phyloP scores from a whole-genome alignment of 2,329 filamentous ascomycete species.

The Apiospora arundinis region DNA sequence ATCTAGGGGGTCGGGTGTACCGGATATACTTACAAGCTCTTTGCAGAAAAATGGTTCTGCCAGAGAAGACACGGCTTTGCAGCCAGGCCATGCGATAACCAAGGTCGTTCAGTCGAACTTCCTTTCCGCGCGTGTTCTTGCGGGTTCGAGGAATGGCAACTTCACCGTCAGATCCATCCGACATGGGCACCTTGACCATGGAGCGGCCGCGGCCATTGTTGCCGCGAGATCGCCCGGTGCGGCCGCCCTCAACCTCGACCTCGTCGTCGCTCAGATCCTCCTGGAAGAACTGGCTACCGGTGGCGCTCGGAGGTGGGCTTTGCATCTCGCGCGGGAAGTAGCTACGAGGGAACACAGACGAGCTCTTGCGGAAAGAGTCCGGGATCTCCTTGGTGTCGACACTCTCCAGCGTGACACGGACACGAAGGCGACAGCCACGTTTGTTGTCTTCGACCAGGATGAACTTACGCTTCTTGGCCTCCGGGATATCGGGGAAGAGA shows the following conservation, averaged over 20 bases:
- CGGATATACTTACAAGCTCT: slow-evolving; percentile 78
- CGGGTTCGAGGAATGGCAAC: slow-evolving; percentile 78
- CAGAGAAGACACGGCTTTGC: slow-evolving; percentile 89
- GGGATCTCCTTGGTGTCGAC: slow-evolving; percentile 96
- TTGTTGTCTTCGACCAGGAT: slow-evolving; percentile 92
- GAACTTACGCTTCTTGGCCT: slow-evolving; percentile 93
- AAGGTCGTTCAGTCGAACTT: slow-evolving; percentile 90
- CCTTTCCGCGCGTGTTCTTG: slow-evolving; percentile 73
- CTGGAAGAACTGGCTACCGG: slow-evolving; percentile 76
- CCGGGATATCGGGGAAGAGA: slow-evolving; percentile 87
- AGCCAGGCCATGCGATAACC: slow-evolving; percentile 97
- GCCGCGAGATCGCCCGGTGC: slow-evolving; percentile 43
- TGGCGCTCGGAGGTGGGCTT: slow-evolving; percentile 77
- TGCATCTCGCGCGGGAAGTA: slow-evolving; percentile 96
- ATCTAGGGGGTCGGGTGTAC: background rate
- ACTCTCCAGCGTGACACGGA: slow-evolving; percentile 90
- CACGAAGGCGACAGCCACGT: slow-evolving; percentile 79
- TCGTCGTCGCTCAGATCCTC: slow-evolving; percentile 65
- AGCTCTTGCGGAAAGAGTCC: slow-evolving; percentile 89
- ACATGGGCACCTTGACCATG: slow-evolving; percentile 67
- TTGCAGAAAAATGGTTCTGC: slow-evolving; percentile 85
- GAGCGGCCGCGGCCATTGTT: slow-evolving; percentile 43
- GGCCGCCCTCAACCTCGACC: slow-evolving; percentile 60
- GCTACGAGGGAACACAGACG: slow-evolving; percentile 87
- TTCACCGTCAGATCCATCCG: slow-evolving; percentile 75